phyloP scores from a whole-genome alignment of 768 basidiomycete species.

The Tulasnella calospora region DNA sequence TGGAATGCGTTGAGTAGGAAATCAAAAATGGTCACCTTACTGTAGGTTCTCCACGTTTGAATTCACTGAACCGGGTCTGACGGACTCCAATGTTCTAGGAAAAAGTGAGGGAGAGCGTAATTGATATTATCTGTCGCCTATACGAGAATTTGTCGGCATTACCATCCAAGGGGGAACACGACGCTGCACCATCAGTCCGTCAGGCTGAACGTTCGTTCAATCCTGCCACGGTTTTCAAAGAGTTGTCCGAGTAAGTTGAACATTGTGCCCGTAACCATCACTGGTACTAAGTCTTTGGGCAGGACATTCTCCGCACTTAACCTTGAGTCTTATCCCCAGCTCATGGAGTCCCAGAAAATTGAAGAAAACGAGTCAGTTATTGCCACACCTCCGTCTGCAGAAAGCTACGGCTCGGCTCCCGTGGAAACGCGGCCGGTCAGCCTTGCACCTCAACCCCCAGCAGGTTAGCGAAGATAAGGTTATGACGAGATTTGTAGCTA shows the following conservation, averaged over 20 bases:
- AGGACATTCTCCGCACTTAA: neutral
- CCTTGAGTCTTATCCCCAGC: neutral
- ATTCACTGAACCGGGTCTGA: neutral
- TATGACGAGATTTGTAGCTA: no score
- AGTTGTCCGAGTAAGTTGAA: neutral
- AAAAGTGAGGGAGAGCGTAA: neutral
- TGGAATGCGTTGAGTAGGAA: neutral
- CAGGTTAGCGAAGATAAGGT: no score
- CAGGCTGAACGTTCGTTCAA: neutral
- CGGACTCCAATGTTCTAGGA: neutral
- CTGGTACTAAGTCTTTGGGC: neutral
- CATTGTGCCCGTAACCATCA: neutral
- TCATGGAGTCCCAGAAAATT: neutral
- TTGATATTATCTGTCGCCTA: neutral
- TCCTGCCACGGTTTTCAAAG: neutral
- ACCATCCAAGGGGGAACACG: neutral
- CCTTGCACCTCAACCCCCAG: no score
- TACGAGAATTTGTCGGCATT: neutral
- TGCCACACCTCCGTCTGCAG: neutral
- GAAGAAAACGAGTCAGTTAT: neutral
- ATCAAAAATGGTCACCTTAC: neutral
- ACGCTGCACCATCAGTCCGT: neutral
- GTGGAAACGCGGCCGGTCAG: no score
- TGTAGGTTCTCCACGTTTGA: neutral
- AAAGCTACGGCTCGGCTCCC: no score